phyloP scores from a whole-genome alignment of 2,329 filamentous ascomycete species.

The Diaporthe citri region DNA sequence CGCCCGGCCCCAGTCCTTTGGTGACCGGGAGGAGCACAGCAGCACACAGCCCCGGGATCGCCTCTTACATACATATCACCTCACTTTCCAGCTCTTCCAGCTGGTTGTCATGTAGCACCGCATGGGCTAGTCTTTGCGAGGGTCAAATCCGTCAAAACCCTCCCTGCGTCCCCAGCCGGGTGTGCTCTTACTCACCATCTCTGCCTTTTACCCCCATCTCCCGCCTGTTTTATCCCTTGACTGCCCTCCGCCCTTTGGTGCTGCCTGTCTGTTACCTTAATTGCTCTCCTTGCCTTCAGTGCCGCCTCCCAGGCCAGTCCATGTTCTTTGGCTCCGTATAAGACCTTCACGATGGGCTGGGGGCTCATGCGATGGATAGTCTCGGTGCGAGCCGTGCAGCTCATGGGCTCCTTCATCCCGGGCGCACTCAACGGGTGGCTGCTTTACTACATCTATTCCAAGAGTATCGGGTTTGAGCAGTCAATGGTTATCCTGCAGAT shows the following conservation, averaged over 20 bases:
- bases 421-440: conserved; percentile 52
- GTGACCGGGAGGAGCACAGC: conserved; percentile 24
- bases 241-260: background rate
- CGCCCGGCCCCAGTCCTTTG: conserved; percentile 26
- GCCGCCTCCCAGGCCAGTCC: background rate
- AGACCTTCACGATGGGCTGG: conserved; percentile 38
- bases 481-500: conserved; percentile 50
- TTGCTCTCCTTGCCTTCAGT: background rate
- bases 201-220: conserved; percentile 7
- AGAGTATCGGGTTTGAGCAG: conserved; percentile 45
- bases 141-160: conserved; percentile 22
- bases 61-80: conserved; percentile 32
- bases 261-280: background rate
- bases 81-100: conserved; percentile 29
- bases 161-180: conserved; percentile 5
- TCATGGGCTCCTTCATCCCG: conserved; percentile 47
- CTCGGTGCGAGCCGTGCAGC: conserved; percentile 49
- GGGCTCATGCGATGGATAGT: conserved; percentile 51
- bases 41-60: conserved; percentile 36
- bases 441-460: conserved; percentile 47
- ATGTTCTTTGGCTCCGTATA: conserved; percentile 23
- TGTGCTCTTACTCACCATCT: conserved; percentile 1
- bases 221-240: conserved; percentile 2
- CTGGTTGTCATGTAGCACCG: conserved; percentile 25
- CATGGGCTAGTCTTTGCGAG: conserved; percentile 6